A percentile compares a stretch with the other conserved stretches of the same genome.
These are phyloP conservation scores for Amanita pallidorosea DNA, from an alignment of 768 basidiomycete genomes.

Conservation along the genomic window DNA sequence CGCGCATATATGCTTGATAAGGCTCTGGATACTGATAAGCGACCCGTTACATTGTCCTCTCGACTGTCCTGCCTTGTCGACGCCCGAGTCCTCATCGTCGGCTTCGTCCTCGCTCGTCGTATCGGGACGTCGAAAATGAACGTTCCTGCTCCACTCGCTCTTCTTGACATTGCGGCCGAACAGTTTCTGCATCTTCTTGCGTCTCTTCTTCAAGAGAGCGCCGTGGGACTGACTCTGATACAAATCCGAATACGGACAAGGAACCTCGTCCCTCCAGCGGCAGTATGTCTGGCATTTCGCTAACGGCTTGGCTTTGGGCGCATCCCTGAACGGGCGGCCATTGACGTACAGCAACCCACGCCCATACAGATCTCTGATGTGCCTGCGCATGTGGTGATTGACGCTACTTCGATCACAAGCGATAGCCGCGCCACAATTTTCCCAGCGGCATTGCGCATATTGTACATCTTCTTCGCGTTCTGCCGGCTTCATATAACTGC, in stretches of 20 bases:
- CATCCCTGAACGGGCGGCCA: background rate
- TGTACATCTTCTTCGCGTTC: background rate
- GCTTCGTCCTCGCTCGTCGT: background rate
- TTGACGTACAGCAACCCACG: background rate
- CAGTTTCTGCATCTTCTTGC: background rate
- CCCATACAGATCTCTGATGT: background rate
- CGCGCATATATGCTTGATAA: constrained; percentile 1
- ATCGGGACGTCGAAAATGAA: background rate
- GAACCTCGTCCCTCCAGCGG: background rate
- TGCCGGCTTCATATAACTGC: background rate
- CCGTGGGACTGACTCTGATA: background rate
- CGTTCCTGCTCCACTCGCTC: background rate
- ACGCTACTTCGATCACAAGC: background rate
- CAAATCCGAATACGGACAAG: background rate
- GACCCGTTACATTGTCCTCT: background rate
- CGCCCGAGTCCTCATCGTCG: background rate
- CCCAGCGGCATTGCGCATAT: background rate
- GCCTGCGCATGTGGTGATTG: background rate
- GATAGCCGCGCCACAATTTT: background rate
- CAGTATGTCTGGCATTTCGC: background rate
- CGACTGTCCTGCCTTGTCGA: background rate
- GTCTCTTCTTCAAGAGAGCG: background rate
- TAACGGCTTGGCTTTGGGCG: background rate
- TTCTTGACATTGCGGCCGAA: background rate
- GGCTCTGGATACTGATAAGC: background rate